Evolutionary conservation across 1,284 basidiomycete species (phyloP), one percentile per base, ranked within the genome.

Genomic region (Amylostereum areolatum): DNA sequence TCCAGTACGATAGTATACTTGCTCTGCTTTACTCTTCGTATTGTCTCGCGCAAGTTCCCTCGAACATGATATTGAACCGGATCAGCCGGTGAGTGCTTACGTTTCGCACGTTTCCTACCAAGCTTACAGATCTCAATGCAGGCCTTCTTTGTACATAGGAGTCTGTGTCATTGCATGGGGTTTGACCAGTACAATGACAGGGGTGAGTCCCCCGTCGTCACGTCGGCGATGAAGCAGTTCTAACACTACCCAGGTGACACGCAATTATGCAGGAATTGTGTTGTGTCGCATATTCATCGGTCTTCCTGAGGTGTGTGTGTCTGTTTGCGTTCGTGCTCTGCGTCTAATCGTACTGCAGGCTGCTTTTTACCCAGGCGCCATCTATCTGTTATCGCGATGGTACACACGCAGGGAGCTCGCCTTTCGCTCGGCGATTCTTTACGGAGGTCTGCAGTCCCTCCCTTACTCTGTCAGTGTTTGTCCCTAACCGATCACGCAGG

Each of bases 361-460:
- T 10, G 78, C 80, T 3, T 84, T 84, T 57, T 83, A 81, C 58
- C 81, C 81, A 12, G 81, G 81, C 18, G 72, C 78, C 1, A 72
- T 80, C 4, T 84, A 80, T 57, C 67, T 83, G 25, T 65, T 83
- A 10, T 83, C 81, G 12, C 65, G 80, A 45, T 83, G 80, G 81
- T 84, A 84, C 55, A 83, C 81, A 1, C 77, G 77, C 51, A 81
- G 83, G 80, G 81, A 85, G 64, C 66, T 85, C 5, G 80, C 81
- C 0, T 76, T 89, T 50, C 78, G 89, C 35, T 78, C 81, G 44
- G 82, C 85, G 0, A 73, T 89, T 49, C 72, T 92, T 2, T 88
- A 82, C 62, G 73, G 73, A 5, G 86, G 85, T 12, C 60, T 81
- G 3, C 67, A n/a, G n/a, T n/a, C n/a, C n/a, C n/a, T n/a, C n/a